Conservation (phyloP, 1,284 basidiomycete genomes). For the Singerocomus inundabilis region DNA sequence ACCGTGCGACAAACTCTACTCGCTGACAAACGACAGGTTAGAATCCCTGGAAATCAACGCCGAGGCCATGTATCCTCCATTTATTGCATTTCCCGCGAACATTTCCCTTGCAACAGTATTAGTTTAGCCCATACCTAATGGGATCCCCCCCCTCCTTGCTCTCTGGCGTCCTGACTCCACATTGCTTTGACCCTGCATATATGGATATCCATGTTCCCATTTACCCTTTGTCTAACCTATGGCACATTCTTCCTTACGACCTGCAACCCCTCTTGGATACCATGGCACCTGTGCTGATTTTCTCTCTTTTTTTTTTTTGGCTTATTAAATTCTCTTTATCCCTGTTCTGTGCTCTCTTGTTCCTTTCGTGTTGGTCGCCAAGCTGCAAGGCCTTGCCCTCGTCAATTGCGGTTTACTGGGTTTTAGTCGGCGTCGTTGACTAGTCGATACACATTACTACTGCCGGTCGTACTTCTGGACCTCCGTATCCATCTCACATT, state of each 20-base stretch:
- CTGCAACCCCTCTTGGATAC: conserved; percentile 29
- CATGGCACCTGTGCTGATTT: conserved; percentile 12
- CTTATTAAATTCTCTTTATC: conserved; percentile 1
- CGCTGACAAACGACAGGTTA: neutral
- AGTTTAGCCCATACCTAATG: conserved; percentile 23
- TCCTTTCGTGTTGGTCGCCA: conserved; percentile 3
- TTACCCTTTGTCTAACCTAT: conserved; percentile 12
- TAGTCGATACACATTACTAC: conserved; percentile 9
- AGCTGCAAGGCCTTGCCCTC: neutral
- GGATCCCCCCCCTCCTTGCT: conserved; percentile 15
- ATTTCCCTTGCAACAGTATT: conserved; percentile 19
- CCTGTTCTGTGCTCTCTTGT: conserved; percentile 9
- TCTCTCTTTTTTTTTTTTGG: neutral
- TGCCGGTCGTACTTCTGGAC: conserved; percentile 5
- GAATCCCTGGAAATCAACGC: conserved; percentile 2
- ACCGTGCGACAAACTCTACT: conserved; percentile 6
- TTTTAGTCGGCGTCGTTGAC: conserved; percentile 14
- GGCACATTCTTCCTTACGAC: conserved; percentile 16
- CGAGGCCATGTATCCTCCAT: conserved; percentile 22
- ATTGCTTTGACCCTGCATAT: conserved; percentile 4
- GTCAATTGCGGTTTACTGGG: conserved; percentile 4
- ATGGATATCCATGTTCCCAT: conserved; percentile 18
- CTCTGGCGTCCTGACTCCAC: conserved; percentile 6
- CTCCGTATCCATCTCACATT: conserved; percentile 5
- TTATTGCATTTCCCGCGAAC: conserved; percentile 26